phyloP scores from a whole-genome alignment of 2,329 filamentous ascomycete genomes.

The Neurospora crassa region DNA sequence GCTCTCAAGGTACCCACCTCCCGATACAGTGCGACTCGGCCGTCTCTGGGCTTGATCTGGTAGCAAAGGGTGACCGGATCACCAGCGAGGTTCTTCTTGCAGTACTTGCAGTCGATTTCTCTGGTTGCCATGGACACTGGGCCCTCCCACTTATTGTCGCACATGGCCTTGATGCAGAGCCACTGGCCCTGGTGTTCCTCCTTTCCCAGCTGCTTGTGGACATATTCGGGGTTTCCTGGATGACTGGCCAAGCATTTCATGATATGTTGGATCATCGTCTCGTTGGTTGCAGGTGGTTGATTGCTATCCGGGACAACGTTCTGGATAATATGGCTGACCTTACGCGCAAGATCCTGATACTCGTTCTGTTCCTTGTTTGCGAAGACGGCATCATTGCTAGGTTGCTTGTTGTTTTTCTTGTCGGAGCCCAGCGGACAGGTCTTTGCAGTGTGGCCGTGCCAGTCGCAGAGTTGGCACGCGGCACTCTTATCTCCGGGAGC shows the following conservation, averaged over 20 bases:
- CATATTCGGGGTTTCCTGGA: not conserved
- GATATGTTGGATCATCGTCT: conserved; percentile 5
- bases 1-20: conserved; percentile 2
- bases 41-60: conserved; percentile 2
- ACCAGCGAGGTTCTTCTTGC: not conserved
- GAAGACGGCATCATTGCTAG: not conserved
- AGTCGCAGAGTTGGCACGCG: conserved; percentile 1
- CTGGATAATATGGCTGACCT: not conserved
- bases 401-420: not conserved
- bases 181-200: not conserved
- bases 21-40: not conserved
- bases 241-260: not conserved
- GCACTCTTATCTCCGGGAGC: not conserved
- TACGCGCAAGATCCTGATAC: conserved; percentile 2
- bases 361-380: conserved; percentile 1
- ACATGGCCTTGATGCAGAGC: conserved; percentile 4
- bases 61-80: conserved; percentile 2
- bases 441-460: not conserved
- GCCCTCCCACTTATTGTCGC: conserved; percentile 1
- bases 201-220: not conserved
- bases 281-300: conserved; percentile 3
- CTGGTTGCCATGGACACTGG: not conserved
- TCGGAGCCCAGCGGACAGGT: not conserved
- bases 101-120: conserved; percentile 1
- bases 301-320: conserved; percentile 2